These are phyloP conservation scores for Neurospora sp. DNA, from an alignment of 2,329 filamentous ascomycete species.

Conservation along the genomic window DNA sequence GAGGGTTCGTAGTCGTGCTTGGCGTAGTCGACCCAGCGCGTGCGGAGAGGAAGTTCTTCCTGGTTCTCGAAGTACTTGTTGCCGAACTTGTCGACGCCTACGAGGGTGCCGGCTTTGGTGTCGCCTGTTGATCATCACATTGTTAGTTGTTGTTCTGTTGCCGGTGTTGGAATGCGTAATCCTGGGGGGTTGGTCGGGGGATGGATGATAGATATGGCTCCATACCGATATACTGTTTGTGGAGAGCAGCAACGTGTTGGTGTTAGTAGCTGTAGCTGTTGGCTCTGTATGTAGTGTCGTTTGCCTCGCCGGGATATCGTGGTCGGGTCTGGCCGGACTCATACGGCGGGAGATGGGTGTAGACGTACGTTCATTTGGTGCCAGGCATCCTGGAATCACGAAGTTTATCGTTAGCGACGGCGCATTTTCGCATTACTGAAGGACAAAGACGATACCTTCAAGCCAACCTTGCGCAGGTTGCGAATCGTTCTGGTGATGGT, in stretches of 20 bases:
- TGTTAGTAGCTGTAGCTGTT: slow-evolving; percentile 9
- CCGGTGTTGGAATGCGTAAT: no score
- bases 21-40: slow-evolving; percentile 96
- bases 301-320: slow-evolving; percentile 10
- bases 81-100: slow-evolving; percentile 80
- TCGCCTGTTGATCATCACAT: slow-evolving; percentile 52
- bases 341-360: slow-evolving; percentile 1
- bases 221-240: slow-evolving; percentile 46
- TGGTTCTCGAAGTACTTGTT: slow-evolving; percentile 99
- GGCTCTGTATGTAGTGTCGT: neutral
- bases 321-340: neutral
- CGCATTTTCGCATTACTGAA: slow-evolving; percentile 3
- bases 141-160: no score
- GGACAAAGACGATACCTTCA: slow-evolving; percentile 53
- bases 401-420: slow-evolving; percentile 4
- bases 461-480: slow-evolving; percentile 77
- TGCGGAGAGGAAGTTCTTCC: slow-evolving; percentile 88
- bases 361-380: slow-evolving; percentile 82
- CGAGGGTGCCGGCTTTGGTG: slow-evolving; percentile 83
- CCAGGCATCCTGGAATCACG: slow-evolving; percentile 61
- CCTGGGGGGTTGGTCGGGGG: no score
- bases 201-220: neutral
- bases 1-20: slow-evolving; percentile 74
- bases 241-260: slow-evolving; percentile 10
- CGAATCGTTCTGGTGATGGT: slow-evolving; percentile 75